Percentiles rank a stretch among this genome's conserved stretches.
Conservation (phyloP, 331 rosid species). For the Malus hybrid region DNA sequence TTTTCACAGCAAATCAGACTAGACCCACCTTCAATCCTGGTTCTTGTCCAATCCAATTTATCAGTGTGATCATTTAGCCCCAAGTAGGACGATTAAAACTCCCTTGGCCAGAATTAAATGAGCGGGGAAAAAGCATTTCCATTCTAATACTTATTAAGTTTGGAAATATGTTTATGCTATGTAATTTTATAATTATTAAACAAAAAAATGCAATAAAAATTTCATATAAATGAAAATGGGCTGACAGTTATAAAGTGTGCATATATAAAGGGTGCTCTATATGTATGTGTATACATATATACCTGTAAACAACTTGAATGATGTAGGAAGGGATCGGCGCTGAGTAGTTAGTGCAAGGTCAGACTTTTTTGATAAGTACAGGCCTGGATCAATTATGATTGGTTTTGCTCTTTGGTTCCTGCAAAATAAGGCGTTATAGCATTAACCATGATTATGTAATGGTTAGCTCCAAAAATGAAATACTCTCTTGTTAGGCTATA, state of each 20-base stretch:
- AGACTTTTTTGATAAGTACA: constrained; percentile 83
- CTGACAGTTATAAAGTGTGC: neutral
- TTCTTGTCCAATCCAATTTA: too few relatives aligned
- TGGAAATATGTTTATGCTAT: neutral
- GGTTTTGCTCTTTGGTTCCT: constrained; percentile 94
- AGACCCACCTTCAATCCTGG: too few relatives aligned
- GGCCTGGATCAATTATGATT: constrained; percentile 84
- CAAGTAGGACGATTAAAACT: too few relatives aligned
- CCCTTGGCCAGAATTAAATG: too few relatives aligned
- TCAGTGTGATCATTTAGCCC: too few relatives aligned
- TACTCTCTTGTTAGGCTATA: neutral
- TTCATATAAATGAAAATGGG: neutral
- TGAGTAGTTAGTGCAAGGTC: constrained; percentile 76
- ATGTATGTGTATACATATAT: neutral
- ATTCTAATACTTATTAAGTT: too few relatives aligned
- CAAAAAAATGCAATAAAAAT: neutral
- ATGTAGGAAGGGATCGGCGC: constrained; percentile 82
- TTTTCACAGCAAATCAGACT: too few relatives aligned
- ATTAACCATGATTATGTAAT: constrained; percentile 3
- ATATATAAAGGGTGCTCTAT: neutral
- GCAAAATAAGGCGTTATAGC: constrained; percentile 14
- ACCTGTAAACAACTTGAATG: constrained; percentile 88
- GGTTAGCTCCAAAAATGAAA: neutral
- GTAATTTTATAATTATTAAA: neutral
- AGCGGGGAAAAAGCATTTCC: neutral